Conservation (phyloP, 2,329 filamentous ascomycete genomes). For the Pyricularia sp. region DNA sequence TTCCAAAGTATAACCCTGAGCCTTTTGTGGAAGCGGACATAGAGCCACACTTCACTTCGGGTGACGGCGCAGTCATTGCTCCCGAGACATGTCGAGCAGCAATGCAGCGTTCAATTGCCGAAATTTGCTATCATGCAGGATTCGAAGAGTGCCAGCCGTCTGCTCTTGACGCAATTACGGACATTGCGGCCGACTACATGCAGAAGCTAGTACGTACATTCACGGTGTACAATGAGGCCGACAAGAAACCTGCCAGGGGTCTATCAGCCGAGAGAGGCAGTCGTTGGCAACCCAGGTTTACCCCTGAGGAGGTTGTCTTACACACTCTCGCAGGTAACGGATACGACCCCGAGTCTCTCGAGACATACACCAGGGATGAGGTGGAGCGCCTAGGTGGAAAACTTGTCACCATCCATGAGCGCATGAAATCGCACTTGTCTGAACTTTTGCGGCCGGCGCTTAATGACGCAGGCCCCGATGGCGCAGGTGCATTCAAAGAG, state of each 20-base stretch:
- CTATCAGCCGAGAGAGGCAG: conserved; percentile 25
- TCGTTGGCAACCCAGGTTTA: conserved; percentile 53
- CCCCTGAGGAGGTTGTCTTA: conserved; percentile 71
- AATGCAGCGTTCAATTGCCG: conserved; percentile 79
- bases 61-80: conserved; percentile 79
- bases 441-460: conserved; percentile 87
- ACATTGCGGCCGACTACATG: conserved; percentile 83
- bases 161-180: conserved; percentile 78
- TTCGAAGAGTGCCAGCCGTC: conserved; percentile 97
- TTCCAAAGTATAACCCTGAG: conserved; percentile 87
- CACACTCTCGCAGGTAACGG: conserved; percentile 80
- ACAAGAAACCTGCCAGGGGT: conserved; percentile 50
- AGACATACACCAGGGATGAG: conserved; percentile 83
- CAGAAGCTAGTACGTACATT: conserved; percentile 68
- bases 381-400: conserved; percentile 75
- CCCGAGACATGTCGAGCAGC: conserved; percentile 70
- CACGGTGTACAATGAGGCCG: conserved; percentile 70
- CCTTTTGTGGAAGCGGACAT: conserved; percentile 80
- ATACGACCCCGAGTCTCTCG: conserved; percentile 65
- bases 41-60: conserved; percentile 77
- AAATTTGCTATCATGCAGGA: conserved; percentile 89
- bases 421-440: conserved; percentile 86
- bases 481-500: conserved; percentile 84
- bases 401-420: conserved; percentile 74
- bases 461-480: conserved; percentile 66